A percentile compares a stretch with the other conserved stretches of the same genome.
phyloP scores from a whole-genome alignment of 257 asterid genomes.

The Fraxinus americana region DNA sequence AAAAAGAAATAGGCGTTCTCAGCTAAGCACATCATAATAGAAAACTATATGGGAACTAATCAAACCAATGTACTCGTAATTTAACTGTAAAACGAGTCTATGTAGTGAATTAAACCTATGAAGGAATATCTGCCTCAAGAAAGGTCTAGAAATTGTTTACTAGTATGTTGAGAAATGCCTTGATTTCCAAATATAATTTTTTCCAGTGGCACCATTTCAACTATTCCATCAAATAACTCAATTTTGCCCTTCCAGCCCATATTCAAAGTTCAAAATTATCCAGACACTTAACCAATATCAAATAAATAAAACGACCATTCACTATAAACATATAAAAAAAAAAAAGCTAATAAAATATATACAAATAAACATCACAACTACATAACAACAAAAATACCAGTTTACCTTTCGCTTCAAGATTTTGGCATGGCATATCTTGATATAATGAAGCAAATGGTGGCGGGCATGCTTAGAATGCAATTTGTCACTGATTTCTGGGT shows the following conservation, averaged over 20 bases:
- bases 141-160: not conserved
- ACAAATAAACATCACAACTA: not conserved
- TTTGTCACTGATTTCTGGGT: slow-evolving; percentile 3
- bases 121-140: not conserved
- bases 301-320: not conserved
- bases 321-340: not conserved
- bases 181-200: not conserved
- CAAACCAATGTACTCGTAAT: no score
- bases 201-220: not conserved
- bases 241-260: not conserved
- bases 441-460: slow-evolving; percentile 2
- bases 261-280: not conserved
- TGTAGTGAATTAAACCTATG: no score
- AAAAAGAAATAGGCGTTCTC: no score
- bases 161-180: not conserved
- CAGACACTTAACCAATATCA: not conserved
- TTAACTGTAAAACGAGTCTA: no score
- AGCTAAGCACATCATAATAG: no score
- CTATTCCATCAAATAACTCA: not conserved
- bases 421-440: slow-evolving; percentile 10
- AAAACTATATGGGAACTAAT: no score
- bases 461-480: slow-evolving; percentile 3
- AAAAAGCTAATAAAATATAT: not conserved
- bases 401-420: slow-evolving; percentile 7
- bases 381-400: not conserved